Conservation (phyloP, 1,284 basidiomycete genomes). For the Stygiomarasmius scandens region DNA sequence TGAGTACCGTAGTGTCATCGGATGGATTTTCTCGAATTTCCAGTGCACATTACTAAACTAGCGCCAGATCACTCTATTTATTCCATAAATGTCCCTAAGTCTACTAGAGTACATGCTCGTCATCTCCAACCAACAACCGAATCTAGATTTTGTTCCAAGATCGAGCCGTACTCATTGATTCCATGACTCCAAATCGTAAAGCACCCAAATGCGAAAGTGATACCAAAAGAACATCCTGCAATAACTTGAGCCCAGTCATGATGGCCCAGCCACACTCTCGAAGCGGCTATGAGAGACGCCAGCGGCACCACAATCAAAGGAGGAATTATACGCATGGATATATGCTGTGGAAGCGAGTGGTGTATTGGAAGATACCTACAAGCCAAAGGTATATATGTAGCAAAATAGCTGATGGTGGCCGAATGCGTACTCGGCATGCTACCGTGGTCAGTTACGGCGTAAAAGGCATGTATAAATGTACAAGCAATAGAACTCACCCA, state of each 20-base stretch:
- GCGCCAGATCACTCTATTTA: too few species aligned
- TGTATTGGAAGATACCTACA: slow-evolving; percentile 55
- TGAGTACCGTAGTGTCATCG: too few species aligned
- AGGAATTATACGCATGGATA: slow-evolving; percentile 40
- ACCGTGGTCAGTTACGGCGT: slow-evolving; percentile 1
- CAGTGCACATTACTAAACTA: too few species aligned
- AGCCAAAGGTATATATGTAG: slow-evolving; percentile 66
- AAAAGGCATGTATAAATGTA: too few species aligned
- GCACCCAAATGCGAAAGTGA: slow-evolving; percentile 60
- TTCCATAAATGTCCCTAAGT: too few species aligned
- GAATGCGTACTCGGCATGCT: slow-evolving; percentile 93
- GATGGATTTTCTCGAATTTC: too few species aligned
- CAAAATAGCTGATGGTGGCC: slow-evolving; percentile 73
- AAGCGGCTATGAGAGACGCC: slow-evolving; percentile 60
- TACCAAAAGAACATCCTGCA: slow-evolving; percentile 67
- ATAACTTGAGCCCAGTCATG: slow-evolving; percentile 78
- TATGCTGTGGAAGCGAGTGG: slow-evolving; percentile 42
- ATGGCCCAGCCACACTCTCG: slow-evolving; percentile 79
- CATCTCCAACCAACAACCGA: slow-evolving; percentile 7
- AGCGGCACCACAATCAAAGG: slow-evolving; percentile 55
- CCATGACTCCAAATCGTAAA: slow-evolving; percentile 59
- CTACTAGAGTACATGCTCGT: too few species aligned
- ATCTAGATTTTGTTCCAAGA: slow-evolving; percentile 25
- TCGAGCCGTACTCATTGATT: slow-evolving; percentile 33
- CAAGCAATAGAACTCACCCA: slow-evolving; percentile 67